phyloP scores from a whole-genome alignment of 768 basidiomycete genomes.

The Mycena metata region DNA sequence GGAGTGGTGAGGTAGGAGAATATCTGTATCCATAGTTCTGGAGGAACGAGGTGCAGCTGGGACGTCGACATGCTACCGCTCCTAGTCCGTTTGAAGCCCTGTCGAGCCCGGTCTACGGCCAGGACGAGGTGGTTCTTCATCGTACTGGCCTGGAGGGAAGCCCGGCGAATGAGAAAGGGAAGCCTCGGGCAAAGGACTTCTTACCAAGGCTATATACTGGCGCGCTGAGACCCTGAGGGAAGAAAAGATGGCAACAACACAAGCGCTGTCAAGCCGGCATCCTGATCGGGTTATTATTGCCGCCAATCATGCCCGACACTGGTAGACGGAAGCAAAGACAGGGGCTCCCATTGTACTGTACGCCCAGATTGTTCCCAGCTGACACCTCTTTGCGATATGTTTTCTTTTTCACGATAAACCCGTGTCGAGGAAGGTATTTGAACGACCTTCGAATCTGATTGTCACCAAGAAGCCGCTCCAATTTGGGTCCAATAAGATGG shows the following conservation, averaged over 20 bases:
- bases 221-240: background rate
- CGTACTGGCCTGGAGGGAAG: background rate
- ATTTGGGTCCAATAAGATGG: too few relatives aligned
- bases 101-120: conserved; percentile 37
- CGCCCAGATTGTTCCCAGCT: too few relatives aligned
- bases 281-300: conserved; percentile 1
- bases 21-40: conserved; percentile 34
- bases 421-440: too few relatives aligned
- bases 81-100: conserved; percentile 37
- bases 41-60: conserved; percentile 21
- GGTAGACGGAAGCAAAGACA: too few relatives aligned
- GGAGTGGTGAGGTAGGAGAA: conserved; percentile 30
- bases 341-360: too few relatives aligned
- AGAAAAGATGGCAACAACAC: conserved; percentile 14
- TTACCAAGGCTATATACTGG: conserved; percentile 8
- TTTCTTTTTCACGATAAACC: too few relatives aligned
- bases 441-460: too few relatives aligned
- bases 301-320: too few relatives aligned
- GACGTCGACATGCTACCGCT: conserved; percentile 22
- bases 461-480: too few relatives aligned
- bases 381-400: too few relatives aligned
- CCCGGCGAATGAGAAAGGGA: conserved; percentile 4
- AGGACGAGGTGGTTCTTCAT: conserved; percentile 39
- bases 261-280: conserved; percentile 7
- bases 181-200: background rate